Evolutionary conservation across 139 green algal genomes (phyloP), one percentile per base, ranked within the genome.

Genomic region (Pleodorina starrii): DNA sequence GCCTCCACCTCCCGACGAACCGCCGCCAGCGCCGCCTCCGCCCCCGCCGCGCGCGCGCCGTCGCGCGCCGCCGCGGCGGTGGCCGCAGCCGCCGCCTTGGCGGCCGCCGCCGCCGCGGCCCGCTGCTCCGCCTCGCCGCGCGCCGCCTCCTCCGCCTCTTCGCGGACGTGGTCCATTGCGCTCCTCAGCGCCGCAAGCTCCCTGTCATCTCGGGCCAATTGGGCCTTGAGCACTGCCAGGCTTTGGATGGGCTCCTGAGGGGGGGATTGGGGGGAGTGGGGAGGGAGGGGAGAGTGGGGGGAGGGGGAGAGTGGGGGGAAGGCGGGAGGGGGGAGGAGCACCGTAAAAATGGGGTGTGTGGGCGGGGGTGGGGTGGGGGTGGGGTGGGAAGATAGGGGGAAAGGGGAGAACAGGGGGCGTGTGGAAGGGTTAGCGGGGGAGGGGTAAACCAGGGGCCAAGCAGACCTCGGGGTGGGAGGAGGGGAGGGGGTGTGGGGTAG

Each of bases 211-310:
- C 83, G 35, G 6, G 66, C 83, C 42, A 79, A 46, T 66, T 81
- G 68, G 7, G 83, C 46, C 83, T 81, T 81, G 68, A 79, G 83
- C 32, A 88, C 83, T 66, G 83, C 38, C 11, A 88, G 23, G 35
- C 43, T 66, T 32, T 81, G 83, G 21, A 88, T 42, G 19, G 68
- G 83, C 83, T 79, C 83, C 83, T 80, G 83, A 43, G 38, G 32
- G 40, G 40, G 35, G 12, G n/a, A n/a, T n/a, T n/a, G n/a, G 36
- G 72, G 40, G 29, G 35, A 48, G 72, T 79, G 5, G 14, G 27
- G 27, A 29, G 16, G 25, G 3, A 29, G 27, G 63, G n/a, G 9
- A 73, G 42, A 5, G 9, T 43, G 63, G 29, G 48, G 48, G 48
- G 48, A 57, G 48, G 48, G 48, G 48, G 48, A 57, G 12, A 12